Evolutionary conservation across 2,329 filamentous ascomycete genomes (phyloP), one percentile per base, ranked within the genome.

Genomic region (Amauroascus niger): DNA sequence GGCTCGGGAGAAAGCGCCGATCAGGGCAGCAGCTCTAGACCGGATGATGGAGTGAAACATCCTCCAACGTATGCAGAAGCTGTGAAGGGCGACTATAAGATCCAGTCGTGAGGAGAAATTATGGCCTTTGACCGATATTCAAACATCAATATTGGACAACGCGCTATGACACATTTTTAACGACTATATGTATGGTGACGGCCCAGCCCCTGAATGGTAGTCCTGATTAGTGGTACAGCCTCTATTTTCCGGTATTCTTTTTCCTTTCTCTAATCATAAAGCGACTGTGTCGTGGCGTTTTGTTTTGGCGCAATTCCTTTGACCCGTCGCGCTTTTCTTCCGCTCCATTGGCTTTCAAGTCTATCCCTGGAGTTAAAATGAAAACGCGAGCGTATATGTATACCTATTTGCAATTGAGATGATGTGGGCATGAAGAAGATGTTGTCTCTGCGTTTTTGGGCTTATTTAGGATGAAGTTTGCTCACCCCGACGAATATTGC

Each of bases 21-120:
- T 33, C 59, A 59, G 32, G 63, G 62, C 37, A 60, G 65, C 56
- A 67, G 64, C 64, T 65, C 64, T 60, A 64, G 64, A 54, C 63
- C 61, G 60, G 62, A 62, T 59, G 65, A 68, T 52, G 70, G 57
- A 62, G 65, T 71, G 69, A 59, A 69, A 71, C 30, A 72, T 35
- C 90, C 91, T 40, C 91, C 93, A 3, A 88, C 85, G 13, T 97
- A 97, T 69, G 86, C 87, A 14, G 88, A 96, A 71, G 91, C 88
- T 46, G 84, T 96, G 55, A 84, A 84, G 63, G 89, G 88, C 1
- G 91, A 97, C 66, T 74, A 96, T 71, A 97, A 97, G 79, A 77
- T 96, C 49, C 93, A 97, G 77, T 77, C 70, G n/a, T 53, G 33
- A 48, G 47, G 24, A 33, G n/a, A 5, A 2, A 11, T 20, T 7